Percentiles rank a stretch among this genome's conserved stretches.
These are phyloP conservation scores for Chalaropsis ovoidea DNA, from an alignment of 2,329 filamentous ascomycete species.

Conservation along the genomic window DNA sequence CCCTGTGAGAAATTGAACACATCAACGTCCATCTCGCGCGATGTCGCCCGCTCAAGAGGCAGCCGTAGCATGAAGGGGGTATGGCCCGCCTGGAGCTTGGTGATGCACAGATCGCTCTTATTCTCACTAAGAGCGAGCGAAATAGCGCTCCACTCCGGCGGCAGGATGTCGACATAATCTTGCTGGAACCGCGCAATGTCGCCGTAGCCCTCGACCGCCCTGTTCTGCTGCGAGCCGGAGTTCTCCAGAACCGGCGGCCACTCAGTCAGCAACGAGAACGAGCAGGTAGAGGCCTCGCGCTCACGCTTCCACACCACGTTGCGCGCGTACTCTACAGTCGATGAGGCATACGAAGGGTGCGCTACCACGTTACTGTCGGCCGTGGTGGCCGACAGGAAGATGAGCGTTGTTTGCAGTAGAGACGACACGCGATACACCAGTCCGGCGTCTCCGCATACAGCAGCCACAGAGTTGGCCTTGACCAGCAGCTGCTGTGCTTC, in stretches of 20 bases:
- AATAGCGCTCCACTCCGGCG: slow-evolving; percentile 70
- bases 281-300: slow-evolving; percentile 41
- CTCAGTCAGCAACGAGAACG: slow-evolving; percentile 27
- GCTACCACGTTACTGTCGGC: slow-evolving; percentile 38
- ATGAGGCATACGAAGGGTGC: slow-evolving; percentile 49
- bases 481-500: slow-evolving; percentile 57
- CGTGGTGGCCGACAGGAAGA: slow-evolving; percentile 54
- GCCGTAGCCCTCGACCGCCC: slow-evolving; percentile 39
- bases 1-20: slow-evolving; percentile 72
- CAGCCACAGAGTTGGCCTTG: slow-evolving; percentile 50
- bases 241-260: slow-evolving; percentile 26
- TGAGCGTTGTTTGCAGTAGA: slow-evolving; percentile 53
- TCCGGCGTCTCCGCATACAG: slow-evolving; percentile 46
- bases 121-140: slow-evolving; percentile 77
- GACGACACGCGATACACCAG: slow-evolving; percentile 54
- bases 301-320: slow-evolving; percentile 60
- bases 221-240: slow-evolving; percentile 23
- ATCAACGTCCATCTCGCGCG: slow-evolving; percentile 56
- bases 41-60: slow-evolving; percentile 71
- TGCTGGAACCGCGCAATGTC: slow-evolving; percentile 59
- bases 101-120: slow-evolving; percentile 74
- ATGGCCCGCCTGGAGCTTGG: slow-evolving; percentile 65
- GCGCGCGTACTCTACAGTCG: slow-evolving; percentile 58
- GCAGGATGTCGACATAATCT: slow-evolving; percentile 78
- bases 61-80: slow-evolving; percentile 79